phyloP scores from a whole-genome alignment of 2,329 filamentous ascomycete species.

The Fusarium caatingaense region DNA sequence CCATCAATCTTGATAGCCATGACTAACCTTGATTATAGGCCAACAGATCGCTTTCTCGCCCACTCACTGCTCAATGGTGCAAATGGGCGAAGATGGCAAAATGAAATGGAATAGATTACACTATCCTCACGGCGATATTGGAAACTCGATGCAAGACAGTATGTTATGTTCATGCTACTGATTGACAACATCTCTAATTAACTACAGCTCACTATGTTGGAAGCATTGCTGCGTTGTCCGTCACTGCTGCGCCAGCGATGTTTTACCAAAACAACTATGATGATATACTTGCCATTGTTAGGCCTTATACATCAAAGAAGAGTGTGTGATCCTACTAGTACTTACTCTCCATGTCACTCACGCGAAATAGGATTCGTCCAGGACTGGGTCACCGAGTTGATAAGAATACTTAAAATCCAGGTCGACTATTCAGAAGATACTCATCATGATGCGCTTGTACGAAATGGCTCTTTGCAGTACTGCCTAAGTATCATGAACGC shows the following conservation, averaged over 20 bases:
- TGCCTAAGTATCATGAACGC: constrained; percentile 83
- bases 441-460: constrained; percentile 76
- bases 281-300: constrained; percentile 77
- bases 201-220: constrained; percentile 64
- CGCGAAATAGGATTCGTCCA: constrained; percentile 64
- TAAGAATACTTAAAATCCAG: constrained; percentile 75
- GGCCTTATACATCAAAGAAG: constrained; percentile 56
- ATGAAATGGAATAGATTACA: constrained; percentile 68
- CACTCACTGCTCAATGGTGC: constrained; percentile 67
- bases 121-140: constrained; percentile 62
- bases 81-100: constrained; percentile 68
- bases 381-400: constrained; percentile 73
- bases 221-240: constrained; percentile 70
- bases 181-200: constrained; percentile 19
- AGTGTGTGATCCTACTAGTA: constrained; percentile 35
- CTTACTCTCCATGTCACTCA: constrained; percentile 28
- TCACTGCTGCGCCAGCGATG: constrained; percentile 61
- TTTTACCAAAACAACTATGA: constrained; percentile 67
- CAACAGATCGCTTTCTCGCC: constrained; percentile 71
- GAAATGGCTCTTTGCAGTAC: constrained; percentile 78
- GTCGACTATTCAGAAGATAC: constrained; percentile 86
- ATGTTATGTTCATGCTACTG: constrained; percentile 15
- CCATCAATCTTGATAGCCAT: neutral
- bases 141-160: constrained; percentile 62
- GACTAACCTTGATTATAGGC: constrained; percentile 53